Evolutionary conservation across 805 yeast species (phyloP).

Genomic region (Saccharomycopsis amapae): DNA sequence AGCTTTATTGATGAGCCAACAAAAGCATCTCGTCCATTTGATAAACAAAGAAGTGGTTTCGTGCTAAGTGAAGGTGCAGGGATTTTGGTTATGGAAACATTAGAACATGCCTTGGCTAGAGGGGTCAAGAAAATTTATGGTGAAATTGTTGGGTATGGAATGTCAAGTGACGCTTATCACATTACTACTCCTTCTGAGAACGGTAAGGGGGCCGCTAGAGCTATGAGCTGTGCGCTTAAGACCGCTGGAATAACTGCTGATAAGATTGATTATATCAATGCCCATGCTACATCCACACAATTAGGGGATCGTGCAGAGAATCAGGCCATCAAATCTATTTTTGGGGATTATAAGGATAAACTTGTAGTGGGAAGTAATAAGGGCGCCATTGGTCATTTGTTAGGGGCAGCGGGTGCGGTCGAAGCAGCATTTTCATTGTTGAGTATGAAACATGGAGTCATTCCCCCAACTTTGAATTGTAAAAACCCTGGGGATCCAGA

Average conservation of each 20-base stretch:
- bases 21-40: constrained; percentile 83
- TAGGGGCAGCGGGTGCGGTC: constrained; percentile 95
- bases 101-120: constrained; percentile 65
- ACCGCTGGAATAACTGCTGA: constrained; percentile 40
- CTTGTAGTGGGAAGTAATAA: constrained; percentile 73
- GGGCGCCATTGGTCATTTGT: constrained; percentile 86
- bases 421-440: constrained; percentile 77
- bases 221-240: constrained; percentile 72
- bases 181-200: constrained; percentile 82
- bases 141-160: constrained; percentile 81
- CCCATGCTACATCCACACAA: constrained; percentile 92
- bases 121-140: constrained; percentile 58
- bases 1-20: constrained; percentile 53
- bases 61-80: constrained; percentile 94
- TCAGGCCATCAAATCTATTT: constrained; percentile 55
- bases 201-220: constrained; percentile 78
- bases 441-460: constrained; percentile 45
- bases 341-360: constrained; percentile 33
- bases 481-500: constrained; percentile 40
- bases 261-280: constrained; percentile 73
- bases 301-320: constrained; percentile 89
- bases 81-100: constrained; percentile 63
- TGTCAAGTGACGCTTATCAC: constrained; percentile 87
- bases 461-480: constrained; percentile 83
- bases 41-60: constrained; percentile 69